Evolutionary conservation across 352 stramenopile genomes (phyloP), one percentile per base, ranked within the genome.

Genomic region (Phytopythium vexans): DNA sequence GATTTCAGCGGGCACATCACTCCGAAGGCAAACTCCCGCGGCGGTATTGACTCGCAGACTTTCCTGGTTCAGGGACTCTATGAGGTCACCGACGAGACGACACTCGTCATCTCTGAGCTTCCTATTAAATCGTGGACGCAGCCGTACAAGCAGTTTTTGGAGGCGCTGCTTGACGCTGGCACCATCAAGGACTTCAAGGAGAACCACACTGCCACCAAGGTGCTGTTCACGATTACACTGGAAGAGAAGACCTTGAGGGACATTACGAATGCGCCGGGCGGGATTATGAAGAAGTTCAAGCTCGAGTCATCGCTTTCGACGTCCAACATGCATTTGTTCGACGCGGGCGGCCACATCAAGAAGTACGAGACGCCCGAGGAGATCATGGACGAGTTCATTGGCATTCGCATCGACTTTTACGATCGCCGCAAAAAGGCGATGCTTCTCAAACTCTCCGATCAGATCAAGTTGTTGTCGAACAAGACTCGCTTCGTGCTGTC

Each of bases 321-420:
- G 3, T 97, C 86, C 10, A 99, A 99, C 67, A 99, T 99, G 96
- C 89, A 99, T 60, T 78, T 98, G 7, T 99, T 99, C 69, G 89
- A 98, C 56, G 57, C 68, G 6, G 40, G 82, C 1, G 92, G 92
- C 8, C 74, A 73, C 41, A 98, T 99, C 62, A 86, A 88, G 65
- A 97, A 97, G 62, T 99, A 98, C 61, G 74, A 95, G 1, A 93
- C 69, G 14, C 85, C 96, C 9, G 68, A 97, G 58, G 73, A 97
- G 50, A 97, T 99, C 38, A 72, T 98, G 38, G 77, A 98, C 8
- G 89, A 94, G 52, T 99, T 98, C 58, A 99, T 97, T 59, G 70
- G 61, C 2, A 82, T 97, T 38, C 86, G 97, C 27, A 59, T 99
- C 15, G 78, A 92, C 8, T 89, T 96, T 15, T 99, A 99, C 62